Evolutionary conservation across 148 eudicot species (phyloP), one percentile per base, ranked within the genome.

Genomic region (Amaranthus cruentus): DNA sequence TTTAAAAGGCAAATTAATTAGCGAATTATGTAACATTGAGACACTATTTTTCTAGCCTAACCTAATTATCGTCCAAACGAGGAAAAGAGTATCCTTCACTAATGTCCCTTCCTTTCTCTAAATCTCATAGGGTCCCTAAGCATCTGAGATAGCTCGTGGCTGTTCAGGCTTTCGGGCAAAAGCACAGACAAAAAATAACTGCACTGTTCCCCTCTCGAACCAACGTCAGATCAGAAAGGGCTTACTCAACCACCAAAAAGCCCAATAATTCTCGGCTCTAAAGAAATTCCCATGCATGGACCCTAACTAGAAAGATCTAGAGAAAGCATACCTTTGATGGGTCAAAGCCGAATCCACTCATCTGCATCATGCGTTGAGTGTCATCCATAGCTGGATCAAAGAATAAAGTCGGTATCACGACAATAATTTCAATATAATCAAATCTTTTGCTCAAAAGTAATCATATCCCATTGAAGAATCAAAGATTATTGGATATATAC

Each of bases 301-400:
- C 62, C 71, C 66, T 46, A 4, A 49, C 9, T 66, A 47, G 12
- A 13, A 55, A 4, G 4, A 63, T 38, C 6, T 28, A 4, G 52
- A 42, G 55, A 52, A 49, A 46, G 12, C 50, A 59, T 80, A 80
- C 99, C 96, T 85, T 92, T 66, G 90, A 68, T 47, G 99, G 82
- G 76, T 95, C 99, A 47, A 87, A 78, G 55, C 99, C 99, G 83
- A 95, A 92, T 73, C 99, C 97, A 75, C 99, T 82, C 98, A 94
- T 94, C 83, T 91, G 98, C 98, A 94, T 94, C 98, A 94, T 94
- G 42, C 86, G 88, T 66, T 94, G 98, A n/a, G 98, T 91, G 78
- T 91, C 98, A 83, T 94, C 98, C 81, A 84, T 89, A 71, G 97
- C 98, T 94, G 87, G 75, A 85, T 69, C 54, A 75, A 71, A 72